Conservation (phyloP, 1,139 yeast species). For the Magnusiomyces magnusii region DNA sequence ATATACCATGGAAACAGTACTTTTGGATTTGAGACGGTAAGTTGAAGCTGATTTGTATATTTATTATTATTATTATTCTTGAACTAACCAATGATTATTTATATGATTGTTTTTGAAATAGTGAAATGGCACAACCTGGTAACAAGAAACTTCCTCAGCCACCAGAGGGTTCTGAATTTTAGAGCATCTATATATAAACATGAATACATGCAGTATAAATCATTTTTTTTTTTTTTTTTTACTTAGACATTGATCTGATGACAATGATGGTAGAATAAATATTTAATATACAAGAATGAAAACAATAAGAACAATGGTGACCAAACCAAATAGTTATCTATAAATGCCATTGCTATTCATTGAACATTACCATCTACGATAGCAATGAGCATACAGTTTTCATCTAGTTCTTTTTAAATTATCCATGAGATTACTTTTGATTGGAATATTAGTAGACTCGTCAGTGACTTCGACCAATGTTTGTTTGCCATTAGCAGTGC, state of each 20-base stretch:
- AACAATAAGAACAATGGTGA: no score
- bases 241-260: no score
- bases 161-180: slow-evolving; percentile 72
- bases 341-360: no score
- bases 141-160: slow-evolving; percentile 90
- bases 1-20: slow-evolving; percentile 84
- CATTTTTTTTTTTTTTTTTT: no score
- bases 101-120: slow-evolving; percentile 8
- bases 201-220: no score
- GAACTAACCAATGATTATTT: background rate
- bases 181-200: slow-evolving; percentile 11
- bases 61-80: background rate
- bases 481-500: background rate
- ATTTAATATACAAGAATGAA: no score
- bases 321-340: no score
- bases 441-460: background rate
- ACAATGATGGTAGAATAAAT: no score
- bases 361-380: no score
- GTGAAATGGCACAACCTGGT: slow-evolving; percentile 74
- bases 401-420: background rate
- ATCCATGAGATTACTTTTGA: background rate
- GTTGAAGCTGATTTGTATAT: background rate
- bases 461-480: background rate
- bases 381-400: no score
- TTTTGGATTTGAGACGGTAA: slow-evolving; percentile 72